These are phyloP conservation scores for Paramecium sexaurelia DNA, from an alignment of 73 alveolate genomes.

Conservation along the genomic window DNA sequence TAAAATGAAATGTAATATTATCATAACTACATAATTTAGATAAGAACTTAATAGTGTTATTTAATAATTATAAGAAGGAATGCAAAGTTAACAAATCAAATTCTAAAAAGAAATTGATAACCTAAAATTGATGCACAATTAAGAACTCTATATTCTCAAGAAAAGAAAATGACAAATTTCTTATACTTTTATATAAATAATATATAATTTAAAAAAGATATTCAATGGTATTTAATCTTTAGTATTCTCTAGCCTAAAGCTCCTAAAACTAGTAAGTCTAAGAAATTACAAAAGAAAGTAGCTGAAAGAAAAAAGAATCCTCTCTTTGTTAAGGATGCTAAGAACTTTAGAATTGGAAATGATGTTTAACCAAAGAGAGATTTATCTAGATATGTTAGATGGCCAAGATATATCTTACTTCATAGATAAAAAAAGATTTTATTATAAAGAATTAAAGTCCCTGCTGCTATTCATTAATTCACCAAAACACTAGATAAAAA, in stretches of 20 bases:
- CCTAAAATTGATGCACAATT: neutral
- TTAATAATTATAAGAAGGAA: neutral
- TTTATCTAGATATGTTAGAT: constrained; percentile 91
- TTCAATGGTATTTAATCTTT: neutral
- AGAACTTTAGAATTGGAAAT: constrained; percentile 96
- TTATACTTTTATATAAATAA: neutral
- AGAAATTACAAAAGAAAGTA: constrained; percentile 30
- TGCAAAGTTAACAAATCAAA: neutral
- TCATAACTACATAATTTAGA: neutral
- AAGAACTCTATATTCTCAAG: neutral
- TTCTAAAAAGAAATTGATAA: neutral
- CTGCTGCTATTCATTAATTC: constrained; percentile 94
- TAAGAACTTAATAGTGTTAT: neutral
- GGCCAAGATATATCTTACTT: constrained; percentile 97
- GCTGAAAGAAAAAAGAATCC: constrained; percentile 82
- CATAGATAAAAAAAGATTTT: constrained; percentile 98
- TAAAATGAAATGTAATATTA: neutral
- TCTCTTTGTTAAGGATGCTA: constrained; percentile 76
- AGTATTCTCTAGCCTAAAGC: constrained; percentile 13
- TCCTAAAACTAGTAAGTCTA: constrained; percentile 55
- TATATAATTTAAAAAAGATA: constrained; percentile 22
- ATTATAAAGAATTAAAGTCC: constrained; percentile 95
- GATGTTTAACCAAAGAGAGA: constrained; percentile 93
- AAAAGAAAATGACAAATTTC: neutral
- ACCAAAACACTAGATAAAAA: constrained; percentile 72